These are phyloP conservation scores for Croton setiger DNA, from an alignment of 441 rosid species.

Conservation along the genomic window DNA sequence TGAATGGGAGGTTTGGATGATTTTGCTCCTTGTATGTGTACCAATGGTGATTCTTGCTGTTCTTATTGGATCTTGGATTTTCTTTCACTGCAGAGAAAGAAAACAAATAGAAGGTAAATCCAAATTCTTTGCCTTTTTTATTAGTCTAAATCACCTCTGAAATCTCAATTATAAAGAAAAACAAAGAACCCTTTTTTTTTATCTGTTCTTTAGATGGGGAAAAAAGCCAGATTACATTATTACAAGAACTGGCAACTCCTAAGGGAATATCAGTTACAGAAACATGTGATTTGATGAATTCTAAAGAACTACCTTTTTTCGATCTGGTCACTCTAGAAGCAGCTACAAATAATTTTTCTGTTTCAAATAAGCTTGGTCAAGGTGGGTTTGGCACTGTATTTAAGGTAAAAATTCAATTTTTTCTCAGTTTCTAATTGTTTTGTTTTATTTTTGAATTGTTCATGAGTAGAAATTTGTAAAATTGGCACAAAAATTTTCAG, in stretches of 20 bases:
- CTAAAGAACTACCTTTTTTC: conserved; percentile 32
- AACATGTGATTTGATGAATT: conserved; percentile 21
- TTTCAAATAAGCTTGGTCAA: conserved; percentile 50
- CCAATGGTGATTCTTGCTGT: neutral
- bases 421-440: neutral
- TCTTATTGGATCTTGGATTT: conserved; percentile 4
- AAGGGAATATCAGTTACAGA: conserved; percentile 19
- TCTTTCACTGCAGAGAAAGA: neutral
- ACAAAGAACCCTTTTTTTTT: neutral
- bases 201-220: conserved; percentile 19
- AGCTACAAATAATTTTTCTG: conserved; percentile 52
- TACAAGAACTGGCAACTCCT: conserved; percentile 20
- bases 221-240: conserved; percentile 21
- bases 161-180: neutral
- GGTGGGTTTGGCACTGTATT: conserved; percentile 81
- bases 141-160: neutral
- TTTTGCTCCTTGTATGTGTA: neutral
- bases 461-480: neutral
- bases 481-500: conserved; percentile 11
- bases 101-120: conserved; percentile 8
- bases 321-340: conserved; percentile 14
- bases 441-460: neutral
- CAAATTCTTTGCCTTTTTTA: neutral
- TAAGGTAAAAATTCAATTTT: conserved; percentile 39
- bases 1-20: conserved; percentile 15